Base-by-base conservation (phyloP, 2,329 filamentous ascomycete species). In the Plenodomus biglobosus region DNA sequence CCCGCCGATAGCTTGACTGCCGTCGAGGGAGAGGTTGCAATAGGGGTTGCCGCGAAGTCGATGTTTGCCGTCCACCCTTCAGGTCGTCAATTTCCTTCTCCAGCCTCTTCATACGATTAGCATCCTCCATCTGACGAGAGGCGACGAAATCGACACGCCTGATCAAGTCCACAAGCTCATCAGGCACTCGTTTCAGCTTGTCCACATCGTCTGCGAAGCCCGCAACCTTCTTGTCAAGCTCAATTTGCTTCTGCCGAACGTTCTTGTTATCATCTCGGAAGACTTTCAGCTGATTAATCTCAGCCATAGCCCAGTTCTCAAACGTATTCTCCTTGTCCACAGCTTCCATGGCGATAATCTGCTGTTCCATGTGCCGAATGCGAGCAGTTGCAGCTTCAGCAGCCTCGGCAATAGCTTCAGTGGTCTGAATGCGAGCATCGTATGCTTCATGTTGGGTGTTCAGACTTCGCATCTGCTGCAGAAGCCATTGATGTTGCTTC, bases 401-500 rank as follows among this genome's bases (percentile, higher is more conserved):
- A 2, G 50, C 52, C 16, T 58, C 49, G n/a, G 55, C 50, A 11
- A 50, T 20, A 8, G 50, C 44, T 44, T 70, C 66, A 3, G 52
- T 50, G 1, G 53, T 42, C 30, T 50, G 52, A 40, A 69, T 61
- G 10, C 61, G 60, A 1, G 46, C 21, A 22, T 62, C 50, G 38
- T 58, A 62, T 5, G 41, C 49, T 24, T 52, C 47, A 20, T 64
- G 53, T 20, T 56, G 46, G 5, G 44, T 32, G 30, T 75, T 71
- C n/a, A 75, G 62, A 8, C 57, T 48, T 39, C 67, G 62, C 59
- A 75, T 63, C 17, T 71, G 68, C 0, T 55, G 46, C 6, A 71
- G 62, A 2, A 76, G 60, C 38, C 63, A 56, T 3, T 51, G 56
- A 47, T 76, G 65, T 38, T 75, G 66, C 20, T 67, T 62, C 48